Percentiles rank a stretch among this genome's conserved stretches.
phyloP scores from a whole-genome alignment of 345 rosid species.

The Populus nigra region DNA sequence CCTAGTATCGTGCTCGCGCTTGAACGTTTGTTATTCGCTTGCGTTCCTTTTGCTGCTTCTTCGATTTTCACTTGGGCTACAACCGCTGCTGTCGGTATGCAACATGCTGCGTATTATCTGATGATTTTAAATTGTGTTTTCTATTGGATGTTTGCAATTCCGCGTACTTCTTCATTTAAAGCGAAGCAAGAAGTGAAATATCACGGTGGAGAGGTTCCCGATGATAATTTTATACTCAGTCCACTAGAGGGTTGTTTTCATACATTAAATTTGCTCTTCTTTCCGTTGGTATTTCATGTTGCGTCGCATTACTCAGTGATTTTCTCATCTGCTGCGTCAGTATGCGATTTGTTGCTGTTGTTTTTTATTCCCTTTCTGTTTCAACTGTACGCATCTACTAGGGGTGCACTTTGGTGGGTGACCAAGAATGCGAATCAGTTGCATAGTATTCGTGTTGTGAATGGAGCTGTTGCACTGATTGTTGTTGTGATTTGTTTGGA shows the following conservation, averaged over 20 bases:
- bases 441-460: conserved; percentile 74
- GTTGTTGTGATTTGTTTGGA: conserved; percentile 84
- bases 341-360: conserved; percentile 73
- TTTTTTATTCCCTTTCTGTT: conserved; percentile 89
- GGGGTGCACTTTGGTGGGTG: conserved; percentile 97
- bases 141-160: conserved; percentile 88
- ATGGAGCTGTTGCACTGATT: conserved; percentile 87
- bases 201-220: conserved; percentile 94
- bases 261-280: conserved; percentile 75
- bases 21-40: conserved; percentile 86
- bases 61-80: conserved; percentile 94
- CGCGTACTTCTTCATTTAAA: conserved; percentile 82
- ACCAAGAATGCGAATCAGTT: conserved; percentile 67
- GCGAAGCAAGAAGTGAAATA: conserved; percentile 73
- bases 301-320: conserved; percentile 80
- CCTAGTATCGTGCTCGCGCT: conserved; percentile 83
- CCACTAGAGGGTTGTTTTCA: conserved; percentile 80
- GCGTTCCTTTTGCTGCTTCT: conserved; percentile 74
- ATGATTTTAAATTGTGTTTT: conserved; percentile 76
- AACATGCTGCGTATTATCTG: conserved; percentile 73
- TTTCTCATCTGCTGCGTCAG: conserved; percentile 64
- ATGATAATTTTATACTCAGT: conserved; percentile 71
- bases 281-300: conserved; percentile 76
- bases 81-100: conserved; percentile 86
- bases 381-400: conserved; percentile 83